phyloP scores from a whole-genome alignment of 169 alveolate species.

The Plasmodium gonderi region DNA sequence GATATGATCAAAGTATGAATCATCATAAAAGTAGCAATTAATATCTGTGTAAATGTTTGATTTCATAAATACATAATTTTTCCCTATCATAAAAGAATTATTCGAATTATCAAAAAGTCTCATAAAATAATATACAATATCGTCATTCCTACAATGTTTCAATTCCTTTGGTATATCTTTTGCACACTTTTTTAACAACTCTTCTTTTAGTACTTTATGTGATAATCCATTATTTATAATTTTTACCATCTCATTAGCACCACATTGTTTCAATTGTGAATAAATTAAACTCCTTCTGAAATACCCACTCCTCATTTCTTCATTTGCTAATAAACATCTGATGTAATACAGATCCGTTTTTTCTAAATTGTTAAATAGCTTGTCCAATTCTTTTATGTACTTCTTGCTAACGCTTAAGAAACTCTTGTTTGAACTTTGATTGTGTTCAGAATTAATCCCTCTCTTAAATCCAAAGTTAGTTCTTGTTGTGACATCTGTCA shows the following conservation, averaged over 20 bases:
- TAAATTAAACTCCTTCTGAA: conserved; percentile 27
- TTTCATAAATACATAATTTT: conserved; percentile 32
- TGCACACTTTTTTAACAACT: background rate
- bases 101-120: conserved; percentile 10
- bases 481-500: no score
- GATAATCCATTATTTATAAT: conserved; percentile 59
- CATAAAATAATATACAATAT: conserved; percentile 47
- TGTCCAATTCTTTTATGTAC: conserved; percentile 77
- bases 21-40: conserved; percentile 2
- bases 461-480: no score
- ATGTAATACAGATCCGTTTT: conserved; percentile 76
- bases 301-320: conserved; percentile 56
- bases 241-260: conserved; percentile 53
- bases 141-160: conserved; percentile 14
- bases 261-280: conserved; percentile 58
- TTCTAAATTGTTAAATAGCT: conserved; percentile 73
- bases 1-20: background rate
- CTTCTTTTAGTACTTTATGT: conserved; percentile 36
- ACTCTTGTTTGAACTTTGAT: no score
- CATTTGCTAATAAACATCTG: conserved; percentile 80
- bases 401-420: conserved; percentile 79
- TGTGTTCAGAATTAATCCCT: no score
- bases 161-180: background rate
- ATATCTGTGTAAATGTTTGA: conserved; percentile 29
- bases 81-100: conserved; percentile 17